Evolutionary conservation across 176 grass and related monocot genomes (phyloP).

Genomic region (Aegilops speltoides): DNA sequence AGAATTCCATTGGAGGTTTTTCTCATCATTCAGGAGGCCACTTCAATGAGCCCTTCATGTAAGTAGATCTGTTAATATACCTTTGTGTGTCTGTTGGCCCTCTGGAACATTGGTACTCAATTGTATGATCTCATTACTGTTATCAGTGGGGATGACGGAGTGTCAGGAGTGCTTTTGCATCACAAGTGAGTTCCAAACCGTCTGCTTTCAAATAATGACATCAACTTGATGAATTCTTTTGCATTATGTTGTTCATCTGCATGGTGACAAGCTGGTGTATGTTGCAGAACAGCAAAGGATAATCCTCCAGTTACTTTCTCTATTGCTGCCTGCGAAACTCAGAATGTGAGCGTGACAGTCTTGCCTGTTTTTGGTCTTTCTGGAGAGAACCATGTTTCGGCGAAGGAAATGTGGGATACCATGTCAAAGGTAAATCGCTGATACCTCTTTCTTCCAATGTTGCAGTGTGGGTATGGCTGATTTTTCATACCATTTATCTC

Average conservation of each 20-base stretch:
- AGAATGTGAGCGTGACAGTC: slow-evolving; percentile 96
- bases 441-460: not conserved
- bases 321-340: slow-evolving; percentile 91
- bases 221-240: not conserved
- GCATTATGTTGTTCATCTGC: not conserved
- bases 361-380: slow-evolving; percentile 90
- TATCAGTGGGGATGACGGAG: slow-evolving; percentile 84
- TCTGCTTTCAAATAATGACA: slow-evolving; percentile 25
- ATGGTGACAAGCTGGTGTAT: slow-evolving; percentile 28
- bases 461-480: not conserved
- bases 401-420: slow-evolving; percentile 84
- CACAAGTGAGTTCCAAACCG: slow-evolving; percentile 75
- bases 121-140: slow-evolving; percentile 21
- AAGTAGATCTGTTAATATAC: slow-evolving; percentile 32
- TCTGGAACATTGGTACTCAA: slow-evolving; percentile 5
- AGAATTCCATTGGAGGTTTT: slow-evolving; percentile 99
- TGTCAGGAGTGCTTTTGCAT: slow-evolving; percentile 97
- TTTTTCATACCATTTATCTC: not conserved
- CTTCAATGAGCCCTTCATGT: slow-evolving; percentile 97
- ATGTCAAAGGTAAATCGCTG: slow-evolving; percentile 69
- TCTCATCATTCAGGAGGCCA: slow-evolving; percentile 91
- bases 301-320: slow-evolving; percentile 97
- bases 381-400: slow-evolving; percentile 62
- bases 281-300: slow-evolving; percentile 92
- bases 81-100: not conserved